phyloP scores from a whole-genome alignment of 108 stramenopile genomes.

The Cyclostephanos invisitatus region DNA sequence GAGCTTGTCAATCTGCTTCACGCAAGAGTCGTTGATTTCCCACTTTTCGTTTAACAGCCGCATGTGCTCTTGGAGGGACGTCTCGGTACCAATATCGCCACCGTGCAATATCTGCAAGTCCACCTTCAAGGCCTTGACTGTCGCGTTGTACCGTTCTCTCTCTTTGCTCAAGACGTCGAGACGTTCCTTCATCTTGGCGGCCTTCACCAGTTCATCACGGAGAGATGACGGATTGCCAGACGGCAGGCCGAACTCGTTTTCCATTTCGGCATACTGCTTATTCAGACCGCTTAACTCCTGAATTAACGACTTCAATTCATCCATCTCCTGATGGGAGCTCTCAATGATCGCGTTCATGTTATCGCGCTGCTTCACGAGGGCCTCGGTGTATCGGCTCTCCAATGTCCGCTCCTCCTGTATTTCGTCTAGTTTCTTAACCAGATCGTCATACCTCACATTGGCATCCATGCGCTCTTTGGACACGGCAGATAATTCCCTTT shows the following conservation, averaged over 20 bases:
- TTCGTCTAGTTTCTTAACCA: conserved; percentile 30
- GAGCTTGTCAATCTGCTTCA: conserved; percentile 21
- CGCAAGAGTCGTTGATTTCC: conserved; percentile 10
- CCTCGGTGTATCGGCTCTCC: conserved; percentile 45
- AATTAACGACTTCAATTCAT: conserved; percentile 29
- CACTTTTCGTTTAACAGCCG: conserved; percentile 36
- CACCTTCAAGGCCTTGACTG: conserved; percentile 47
- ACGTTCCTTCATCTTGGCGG: conserved; percentile 22
- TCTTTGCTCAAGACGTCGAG: conserved; percentile 26
- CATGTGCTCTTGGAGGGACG: conserved; percentile 51
- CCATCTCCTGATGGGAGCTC: conserved; percentile 37
- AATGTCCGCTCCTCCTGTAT: conserved; percentile 43
- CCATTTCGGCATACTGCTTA: conserved; percentile 13
- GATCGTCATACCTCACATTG: conserved; percentile 20
- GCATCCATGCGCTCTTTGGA: conserved; percentile 16
- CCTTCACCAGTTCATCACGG: conserved; percentile 16
- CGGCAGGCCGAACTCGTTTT: conserved; percentile 14
- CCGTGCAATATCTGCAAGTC: conserved; percentile 37
- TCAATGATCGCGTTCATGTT: conserved; percentile 47
- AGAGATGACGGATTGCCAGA: conserved; percentile 5
- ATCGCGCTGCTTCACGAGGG: conserved; percentile 47
- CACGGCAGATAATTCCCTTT: conserved; percentile 12
- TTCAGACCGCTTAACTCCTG: conserved; percentile 12
- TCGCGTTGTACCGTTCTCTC: conserved; percentile 48
- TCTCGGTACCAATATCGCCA: conserved; percentile 29